These are phyloP conservation scores for Poteriospumella lacustris DNA, from an alignment of 108 stramenopile species.

Conservation along the genomic window DNA sequence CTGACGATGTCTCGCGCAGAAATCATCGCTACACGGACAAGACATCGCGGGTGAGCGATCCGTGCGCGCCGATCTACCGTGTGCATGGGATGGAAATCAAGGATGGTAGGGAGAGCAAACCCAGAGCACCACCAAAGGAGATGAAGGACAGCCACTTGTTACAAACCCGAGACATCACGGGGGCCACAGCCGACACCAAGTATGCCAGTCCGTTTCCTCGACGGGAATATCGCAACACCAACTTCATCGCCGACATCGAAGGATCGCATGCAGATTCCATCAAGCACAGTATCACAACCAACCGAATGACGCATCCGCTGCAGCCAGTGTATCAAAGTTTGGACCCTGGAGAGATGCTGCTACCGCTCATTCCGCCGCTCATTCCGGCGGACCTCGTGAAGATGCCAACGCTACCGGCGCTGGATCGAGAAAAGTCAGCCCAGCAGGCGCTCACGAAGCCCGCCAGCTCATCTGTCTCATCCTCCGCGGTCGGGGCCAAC, in stretches of 20 bases:
- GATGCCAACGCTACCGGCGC: not conserved
- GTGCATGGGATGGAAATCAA: conserved; percentile 53
- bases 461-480: no score
- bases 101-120: conserved; percentile 45
- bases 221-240: conserved; percentile 57
- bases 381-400: not conserved
- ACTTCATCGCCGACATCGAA: conserved; percentile 56
- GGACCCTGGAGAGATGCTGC: conserved; percentile 40
- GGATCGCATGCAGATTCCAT: conserved; percentile 55
- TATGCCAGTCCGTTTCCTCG: conserved; percentile 45
- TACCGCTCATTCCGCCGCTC: not conserved
- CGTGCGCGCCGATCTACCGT: conserved; percentile 40
- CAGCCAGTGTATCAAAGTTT: conserved; percentile 46
- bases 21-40: conserved; percentile 13
- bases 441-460: no score
- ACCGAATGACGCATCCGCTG: conserved; percentile 41
- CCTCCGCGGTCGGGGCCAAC: no score
- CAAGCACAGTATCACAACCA: conserved; percentile 48
- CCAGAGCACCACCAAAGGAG: conserved; percentile 35
- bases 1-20: not conserved
- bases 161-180: conserved; percentile 52
- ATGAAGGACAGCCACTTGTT: conserved; percentile 30
- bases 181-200: conserved; percentile 43
- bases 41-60: conserved; percentile 45
- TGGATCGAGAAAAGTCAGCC: no score